phyloP scores from a whole-genome alignment of 1,284 basidiomycete genomes.

The Heterobasidion parviporum region DNA sequence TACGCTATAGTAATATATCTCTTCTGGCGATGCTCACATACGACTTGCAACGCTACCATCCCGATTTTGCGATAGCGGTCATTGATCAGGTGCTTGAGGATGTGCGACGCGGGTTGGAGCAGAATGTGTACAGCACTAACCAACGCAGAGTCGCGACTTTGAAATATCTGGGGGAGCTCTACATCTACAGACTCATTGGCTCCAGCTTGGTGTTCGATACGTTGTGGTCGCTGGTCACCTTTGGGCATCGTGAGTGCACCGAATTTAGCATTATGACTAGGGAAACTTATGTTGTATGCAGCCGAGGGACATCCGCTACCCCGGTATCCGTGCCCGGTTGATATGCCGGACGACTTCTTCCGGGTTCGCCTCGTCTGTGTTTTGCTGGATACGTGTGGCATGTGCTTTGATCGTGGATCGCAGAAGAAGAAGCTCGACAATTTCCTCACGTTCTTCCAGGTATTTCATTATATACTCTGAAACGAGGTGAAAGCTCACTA shows the following conservation, averaged over 20 bases:
- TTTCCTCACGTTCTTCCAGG: constrained; percentile 91
- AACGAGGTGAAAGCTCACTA: neutral
- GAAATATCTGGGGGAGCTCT: constrained; percentile 94
- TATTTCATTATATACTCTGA: constrained; percentile 23
- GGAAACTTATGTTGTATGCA: constrained; percentile 21
- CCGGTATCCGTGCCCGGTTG: constrained; percentile 66
- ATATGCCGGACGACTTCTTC: constrained; percentile 96
- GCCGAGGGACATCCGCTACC: constrained; percentile 89
- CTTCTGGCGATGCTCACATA: constrained; percentile 92
- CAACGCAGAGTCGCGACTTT: constrained; percentile 87
- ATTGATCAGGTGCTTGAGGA: constrained; percentile 95
- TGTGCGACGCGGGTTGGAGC: constrained; percentile 84
- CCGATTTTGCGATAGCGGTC: constrained; percentile 80
- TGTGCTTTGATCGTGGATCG: constrained; percentile 92
- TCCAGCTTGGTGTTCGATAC: constrained; percentile 90
- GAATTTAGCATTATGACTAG: constrained; percentile 6
- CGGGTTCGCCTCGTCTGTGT: constrained; percentile 88
- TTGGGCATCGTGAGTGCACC: constrained; percentile 79
- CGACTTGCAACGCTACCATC: constrained; percentile 89
- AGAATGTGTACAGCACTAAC: constrained; percentile 92
- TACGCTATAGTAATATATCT: constrained; percentile 86
- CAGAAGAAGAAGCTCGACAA: constrained; percentile 89
- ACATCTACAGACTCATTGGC: constrained; percentile 92
- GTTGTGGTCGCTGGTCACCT: constrained; percentile 92
- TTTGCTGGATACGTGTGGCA: constrained; percentile 92